Evolutionary conservation across 2,329 filamentous ascomycete genomes (phyloP).

Genomic region (Gnomoniopsis smithogilvyi): DNA sequence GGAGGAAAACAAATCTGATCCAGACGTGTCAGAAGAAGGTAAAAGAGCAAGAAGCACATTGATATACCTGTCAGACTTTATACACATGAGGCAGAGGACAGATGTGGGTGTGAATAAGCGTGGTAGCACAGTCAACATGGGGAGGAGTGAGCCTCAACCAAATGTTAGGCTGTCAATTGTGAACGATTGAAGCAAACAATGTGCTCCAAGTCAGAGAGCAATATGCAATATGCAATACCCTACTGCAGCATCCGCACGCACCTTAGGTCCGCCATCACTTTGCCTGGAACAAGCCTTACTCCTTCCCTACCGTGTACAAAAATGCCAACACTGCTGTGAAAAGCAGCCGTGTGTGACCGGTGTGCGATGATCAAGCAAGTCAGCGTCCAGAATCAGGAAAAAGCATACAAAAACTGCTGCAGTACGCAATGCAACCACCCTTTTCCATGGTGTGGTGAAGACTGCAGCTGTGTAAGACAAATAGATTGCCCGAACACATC

Average conservation of each 20-base stretch:
- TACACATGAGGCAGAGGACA: neutral
- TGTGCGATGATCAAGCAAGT: too few relatives aligned
- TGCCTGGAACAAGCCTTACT: neutral
- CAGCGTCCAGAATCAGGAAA: too few relatives aligned
- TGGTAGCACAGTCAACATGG: neutral
- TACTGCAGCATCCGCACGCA: neutral
- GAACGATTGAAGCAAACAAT: slow-evolving; percentile 1
- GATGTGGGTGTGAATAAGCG: neutral
- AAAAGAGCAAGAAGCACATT: slow-evolving; percentile 10
- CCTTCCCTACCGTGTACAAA: neutral
- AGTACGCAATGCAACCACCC: neutral
- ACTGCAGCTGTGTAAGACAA: neutral
- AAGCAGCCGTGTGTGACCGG: too few relatives aligned
- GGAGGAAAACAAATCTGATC: neutral
- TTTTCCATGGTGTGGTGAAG: neutral
- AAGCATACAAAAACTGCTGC: neutral
- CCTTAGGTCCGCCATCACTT: neutral
- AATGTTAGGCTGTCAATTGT: neutral
- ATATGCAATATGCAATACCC: neutral
- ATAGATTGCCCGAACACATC: neutral
- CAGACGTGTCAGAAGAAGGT: neutral
- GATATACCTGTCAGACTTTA: neutral
- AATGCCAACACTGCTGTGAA: too few relatives aligned
- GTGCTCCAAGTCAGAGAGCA: neutral
- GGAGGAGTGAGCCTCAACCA: neutral